Conservation (phyloP, 345 rosid genomes). For the Murraya koenigii region DNA sequence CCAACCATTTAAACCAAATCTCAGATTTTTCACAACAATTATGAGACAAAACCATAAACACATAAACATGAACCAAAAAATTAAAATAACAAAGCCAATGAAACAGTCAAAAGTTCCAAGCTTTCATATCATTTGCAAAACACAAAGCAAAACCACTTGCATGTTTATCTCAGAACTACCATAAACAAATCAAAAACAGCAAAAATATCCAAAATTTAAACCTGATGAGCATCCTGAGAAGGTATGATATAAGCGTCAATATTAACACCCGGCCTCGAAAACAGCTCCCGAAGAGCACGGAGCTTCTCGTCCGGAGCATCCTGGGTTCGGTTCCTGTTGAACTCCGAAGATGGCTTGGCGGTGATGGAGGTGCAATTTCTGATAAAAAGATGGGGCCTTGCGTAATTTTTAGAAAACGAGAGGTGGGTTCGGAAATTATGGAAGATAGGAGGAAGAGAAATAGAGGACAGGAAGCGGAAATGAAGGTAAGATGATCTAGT, state of each 20-base stretch:
- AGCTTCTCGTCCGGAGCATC: conserved; percentile 68
- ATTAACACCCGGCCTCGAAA: conserved; percentile 63
- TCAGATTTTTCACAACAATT: not conserved
- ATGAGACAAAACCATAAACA: not conserved
- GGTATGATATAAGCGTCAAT: conserved; percentile 95
- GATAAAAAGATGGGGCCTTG: conserved; percentile 27
- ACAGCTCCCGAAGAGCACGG: conserved; percentile 56
- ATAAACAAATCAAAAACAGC: not conserved
- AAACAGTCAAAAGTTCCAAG: not conserved
- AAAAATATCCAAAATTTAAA: conserved; percentile 10
- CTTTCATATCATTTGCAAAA: not conserved
- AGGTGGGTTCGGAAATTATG: conserved; percentile 27
- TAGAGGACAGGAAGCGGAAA: conserved; percentile 32
- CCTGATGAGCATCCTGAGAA: conserved; percentile 99
- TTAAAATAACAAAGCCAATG: not conserved
- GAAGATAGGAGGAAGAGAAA: conserved; percentile 40
- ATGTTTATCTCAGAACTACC: not conserved
- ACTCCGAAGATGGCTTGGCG: conserved; percentile 74
- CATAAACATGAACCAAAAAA: not conserved
- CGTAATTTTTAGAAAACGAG: conserved; percentile 12
- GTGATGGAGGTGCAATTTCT: conserved; percentile 57
- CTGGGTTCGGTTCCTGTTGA: conserved; percentile 35
- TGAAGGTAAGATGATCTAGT: conserved; percentile 27
- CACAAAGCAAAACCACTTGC: not conserved
- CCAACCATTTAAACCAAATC: not conserved